Conservation (phyloP, 805 yeast species). For the Cyberlindnera americana region DNA sequence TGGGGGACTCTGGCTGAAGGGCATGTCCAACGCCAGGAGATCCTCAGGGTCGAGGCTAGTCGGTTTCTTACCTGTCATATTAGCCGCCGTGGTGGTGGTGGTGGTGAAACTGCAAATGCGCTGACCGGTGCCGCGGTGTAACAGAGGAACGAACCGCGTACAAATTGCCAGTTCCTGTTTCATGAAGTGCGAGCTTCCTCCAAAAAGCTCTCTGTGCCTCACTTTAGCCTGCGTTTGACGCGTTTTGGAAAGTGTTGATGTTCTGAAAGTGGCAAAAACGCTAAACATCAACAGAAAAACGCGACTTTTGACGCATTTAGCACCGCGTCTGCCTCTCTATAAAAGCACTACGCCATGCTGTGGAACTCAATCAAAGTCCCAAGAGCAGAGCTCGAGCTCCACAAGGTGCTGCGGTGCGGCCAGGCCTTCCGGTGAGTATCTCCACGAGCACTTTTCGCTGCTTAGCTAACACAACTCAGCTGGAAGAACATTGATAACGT, state of each 20-base stretch:
- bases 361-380: conserved; percentile 23
- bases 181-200: conserved; percentile 5
- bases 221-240: no score
- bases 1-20: no score
- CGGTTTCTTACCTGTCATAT: not conserved
- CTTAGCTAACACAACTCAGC: conserved; percentile 27
- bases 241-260: conserved; percentile 1
- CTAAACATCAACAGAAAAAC: not conserved
- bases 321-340: no score
- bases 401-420: conserved; percentile 74
- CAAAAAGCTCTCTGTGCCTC: no score
- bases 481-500: conserved; percentile 64
- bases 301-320: not conserved
- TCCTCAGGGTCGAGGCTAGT: conserved; percentile 18
- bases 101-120: no score
- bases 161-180: not conserved
- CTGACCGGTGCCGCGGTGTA: conserved; percentile 7
- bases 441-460: conserved; percentile 3
- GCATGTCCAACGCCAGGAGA: conserved; percentile 21
- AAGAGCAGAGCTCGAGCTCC: conserved; percentile 49
- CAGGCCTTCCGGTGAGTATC: conserved; percentile 68
- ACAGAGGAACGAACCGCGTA: conserved; percentile 11
- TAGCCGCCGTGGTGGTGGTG: not conserved
- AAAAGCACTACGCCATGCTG: no score
- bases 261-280: conserved; percentile 2